Percentiles rank a stretch among this genome's conserved stretches.
These are phyloP conservation scores for Dictyostelium firmibasis DNA, from an alignment of 78 protist species.

Conservation along the genomic window DNA sequence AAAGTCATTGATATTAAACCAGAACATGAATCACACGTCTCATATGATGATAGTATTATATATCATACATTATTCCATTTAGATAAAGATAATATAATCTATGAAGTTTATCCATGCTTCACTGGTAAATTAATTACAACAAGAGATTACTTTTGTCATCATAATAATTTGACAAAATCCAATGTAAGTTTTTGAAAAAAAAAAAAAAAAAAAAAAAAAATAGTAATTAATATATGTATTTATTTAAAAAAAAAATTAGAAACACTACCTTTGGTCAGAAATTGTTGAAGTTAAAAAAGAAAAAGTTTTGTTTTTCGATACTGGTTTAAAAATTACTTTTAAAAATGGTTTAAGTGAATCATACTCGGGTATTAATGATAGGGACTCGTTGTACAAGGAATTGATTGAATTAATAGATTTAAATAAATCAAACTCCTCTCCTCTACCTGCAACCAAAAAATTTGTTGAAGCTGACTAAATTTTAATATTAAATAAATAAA, in stretches of 20 bases:
- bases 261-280: conserved; percentile 7
- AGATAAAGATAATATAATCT: conserved; percentile 1
- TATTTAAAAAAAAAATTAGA: background rate
- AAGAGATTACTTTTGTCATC: conserved; percentile 12
- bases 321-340: background rate
- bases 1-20: background rate
- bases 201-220: no score
- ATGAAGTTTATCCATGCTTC: background rate
- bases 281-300: background rate
- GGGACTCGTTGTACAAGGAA: background rate
- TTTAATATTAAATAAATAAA: background rate
- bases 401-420: conserved; percentile 4
- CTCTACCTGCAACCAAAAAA: background rate
- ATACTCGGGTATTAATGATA: background rate
- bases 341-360: background rate
- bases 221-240: no score
- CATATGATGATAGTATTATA: background rate
- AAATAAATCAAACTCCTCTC: background rate
- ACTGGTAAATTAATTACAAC: conserved; percentile 8
- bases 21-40: background rate
- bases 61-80: background rate
- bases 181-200: background rate
- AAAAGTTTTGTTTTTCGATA: background rate
- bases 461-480: background rate
- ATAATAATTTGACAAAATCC: conserved; percentile 13